A percentile compares a stretch with the other conserved stretches of the same genome.
Evolutionary conservation across 352 stramenopile species (phyloP).

Genomic region (Sclerospora graminicola): DNA sequence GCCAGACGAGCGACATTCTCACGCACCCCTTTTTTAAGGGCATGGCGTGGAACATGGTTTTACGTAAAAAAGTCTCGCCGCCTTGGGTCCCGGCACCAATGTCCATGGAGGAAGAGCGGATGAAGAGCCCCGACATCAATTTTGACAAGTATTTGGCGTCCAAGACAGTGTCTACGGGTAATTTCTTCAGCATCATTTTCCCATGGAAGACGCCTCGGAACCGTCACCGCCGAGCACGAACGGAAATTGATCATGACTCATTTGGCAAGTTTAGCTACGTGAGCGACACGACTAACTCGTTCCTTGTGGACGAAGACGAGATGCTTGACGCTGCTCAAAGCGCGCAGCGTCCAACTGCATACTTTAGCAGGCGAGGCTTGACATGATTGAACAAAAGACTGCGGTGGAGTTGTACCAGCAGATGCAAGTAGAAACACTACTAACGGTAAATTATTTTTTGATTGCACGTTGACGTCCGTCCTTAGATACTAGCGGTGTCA

Average conservation of each 20-base stretch:
- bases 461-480: neutral
- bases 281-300: conserved; percentile 82
- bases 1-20: conserved; percentile 74
- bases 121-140: conserved; percentile 76
- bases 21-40: conserved; percentile 79
- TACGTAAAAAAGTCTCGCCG: conserved; percentile 70
- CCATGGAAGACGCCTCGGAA: conserved; percentile 56
- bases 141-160: conserved; percentile 80
- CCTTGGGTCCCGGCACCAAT: conserved; percentile 63
- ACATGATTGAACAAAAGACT: neutral
- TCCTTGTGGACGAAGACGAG: conserved; percentile 83
- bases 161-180: conserved; percentile 66
- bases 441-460: neutral
- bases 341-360: conserved; percentile 77
- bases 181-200: conserved; percentile 80
- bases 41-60: conserved; percentile 68
- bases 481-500: neutral
- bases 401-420: too few species aligned
- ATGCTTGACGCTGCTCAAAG: conserved; percentile 79
- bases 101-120: conserved; percentile 60
- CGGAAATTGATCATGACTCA: conserved; percentile 50
- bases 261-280: conserved; percentile 87
- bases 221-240: conserved; percentile 34
- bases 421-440: too few species aligned
- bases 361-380: conserved; percentile 65